Evolutionary conservation across 1,284 basidiomycete species (phyloP).

Genomic region (Papiliotrema fonsecae): DNA sequence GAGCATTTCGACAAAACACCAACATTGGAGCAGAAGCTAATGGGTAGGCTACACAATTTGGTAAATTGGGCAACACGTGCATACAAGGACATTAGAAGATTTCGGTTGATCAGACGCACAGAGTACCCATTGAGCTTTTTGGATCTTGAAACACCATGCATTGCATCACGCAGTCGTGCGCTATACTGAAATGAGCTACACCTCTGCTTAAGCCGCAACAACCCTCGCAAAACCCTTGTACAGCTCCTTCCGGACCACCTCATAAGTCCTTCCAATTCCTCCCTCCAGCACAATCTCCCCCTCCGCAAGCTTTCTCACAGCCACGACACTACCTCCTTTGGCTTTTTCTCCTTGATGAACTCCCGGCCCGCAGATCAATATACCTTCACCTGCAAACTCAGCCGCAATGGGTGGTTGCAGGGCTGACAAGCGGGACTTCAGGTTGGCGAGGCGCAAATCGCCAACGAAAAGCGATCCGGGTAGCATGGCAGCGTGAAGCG

Average conservation of each 20-base stretch:
- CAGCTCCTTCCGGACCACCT: conserved; percentile 76
- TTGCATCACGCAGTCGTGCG: no score
- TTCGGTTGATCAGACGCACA: no score
- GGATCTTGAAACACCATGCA: no score
- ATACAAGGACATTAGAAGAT: no score
- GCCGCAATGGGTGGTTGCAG: conserved; percentile 66
- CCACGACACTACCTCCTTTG: conserved; percentile 66
- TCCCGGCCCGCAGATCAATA: conserved; percentile 74
- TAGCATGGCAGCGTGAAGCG: conserved; percentile 59
- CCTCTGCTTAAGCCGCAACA: conserved; percentile 49
- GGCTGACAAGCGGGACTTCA: conserved; percentile 69
- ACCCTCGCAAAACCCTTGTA: conserved; percentile 84
- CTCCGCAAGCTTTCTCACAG: conserved; percentile 77
- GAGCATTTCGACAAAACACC: no score
- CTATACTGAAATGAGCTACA: no score
- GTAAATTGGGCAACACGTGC: no score
- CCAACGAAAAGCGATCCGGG: conserved; percentile 92
- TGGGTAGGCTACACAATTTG: no score
- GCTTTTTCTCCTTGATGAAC: conserved; percentile 53
- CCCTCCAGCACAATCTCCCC: conserved; percentile 85
- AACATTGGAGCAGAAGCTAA: no score
- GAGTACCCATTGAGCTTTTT: no score
- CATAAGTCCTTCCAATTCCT: conserved; percentile 79
- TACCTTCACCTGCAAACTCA: conserved; percentile 89
- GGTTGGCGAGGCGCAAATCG: conserved; percentile 79